phyloP scores from a whole-genome alignment of 805 yeast genomes.

The Starmerella apis region DNA sequence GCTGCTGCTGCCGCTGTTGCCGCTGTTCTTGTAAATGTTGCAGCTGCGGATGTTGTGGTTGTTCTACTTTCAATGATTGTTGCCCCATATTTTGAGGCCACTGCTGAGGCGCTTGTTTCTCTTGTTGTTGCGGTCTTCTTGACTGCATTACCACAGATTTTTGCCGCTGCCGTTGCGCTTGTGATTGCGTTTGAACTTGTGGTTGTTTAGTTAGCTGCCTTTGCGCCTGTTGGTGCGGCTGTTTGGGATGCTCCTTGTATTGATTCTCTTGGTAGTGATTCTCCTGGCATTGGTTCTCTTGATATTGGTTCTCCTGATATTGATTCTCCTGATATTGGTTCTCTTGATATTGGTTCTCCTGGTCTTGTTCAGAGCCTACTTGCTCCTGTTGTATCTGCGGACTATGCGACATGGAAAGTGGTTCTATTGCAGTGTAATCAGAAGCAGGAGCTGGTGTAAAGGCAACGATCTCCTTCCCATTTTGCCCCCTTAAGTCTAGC shows the following conservation, averaged over 20 bases:
- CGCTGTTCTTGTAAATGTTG: neutral
- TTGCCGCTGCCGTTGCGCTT: neutral
- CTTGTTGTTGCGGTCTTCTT: too few relatives aligned
- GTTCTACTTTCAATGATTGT: too few relatives aligned
- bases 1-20: neutral
- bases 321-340: too few relatives aligned
- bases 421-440: neutral
- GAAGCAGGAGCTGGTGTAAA: conserved; percentile 2
- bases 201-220: neutral
- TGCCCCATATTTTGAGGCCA: too few relatives aligned
- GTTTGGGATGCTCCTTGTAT: neutral
- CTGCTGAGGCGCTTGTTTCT: too few relatives aligned
- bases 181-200: neutral
- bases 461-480: neutral
- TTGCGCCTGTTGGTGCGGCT: neutral
- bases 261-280: too few relatives aligned
- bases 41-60: too few relatives aligned
- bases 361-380: neutral
- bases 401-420: conserved; percentile 2
- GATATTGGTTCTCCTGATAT: too few relatives aligned
- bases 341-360: too few relatives aligned
- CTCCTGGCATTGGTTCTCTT: too few relatives aligned
- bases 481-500: neutral
- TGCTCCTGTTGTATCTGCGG: neutral
- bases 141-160: too few relatives aligned